Evolutionary conservation across 2,329 filamentous ascomycete genomes (phyloP), one percentile per base, ranked within the genome.

Genomic region (Hypocrella siamensis): DNA sequence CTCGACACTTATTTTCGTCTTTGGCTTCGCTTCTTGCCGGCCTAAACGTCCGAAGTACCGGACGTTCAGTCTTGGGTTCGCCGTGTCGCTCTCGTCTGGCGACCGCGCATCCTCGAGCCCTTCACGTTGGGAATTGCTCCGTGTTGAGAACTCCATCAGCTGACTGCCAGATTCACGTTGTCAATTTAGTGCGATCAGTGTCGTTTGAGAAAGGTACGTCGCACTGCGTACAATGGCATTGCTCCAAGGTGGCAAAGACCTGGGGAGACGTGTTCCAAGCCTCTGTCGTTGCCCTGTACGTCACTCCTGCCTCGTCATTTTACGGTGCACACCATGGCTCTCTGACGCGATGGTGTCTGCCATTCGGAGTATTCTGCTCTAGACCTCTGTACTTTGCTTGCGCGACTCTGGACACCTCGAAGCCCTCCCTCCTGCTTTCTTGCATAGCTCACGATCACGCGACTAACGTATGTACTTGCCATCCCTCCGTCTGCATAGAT

Each of bases 141-240:
- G n/a, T n/a, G n/a, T n/a, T n/a, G n/a, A n/a, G n/a, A n/a, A n/a
- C n/a, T n/a, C n/a, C n/a, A n/a, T n/a, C n/a, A n/a, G n/a, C 35
- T 38, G 30, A 35, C 30, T 19, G 21, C 14, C 19, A 17, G 24
- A 24, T 12, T 17, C 28, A 15, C 11, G 11, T 15, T 25, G 25
- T 31, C 24, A 28, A 28, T 31, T 31, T 41, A 63, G 60, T 63
- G 60, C 45, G 59, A 63, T 40, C 59, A 63, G 46, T 60, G 56
- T 33, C 56, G 56, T 12, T 41, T 50, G 19, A 51, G 54, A 40
- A 60, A 60, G 49, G 56, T 60, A 40, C 46, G 50, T 45, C 35
- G 29, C 30, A 28, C 14, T 32, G 31, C 17, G n/a, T 34, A 30
- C 33, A 9, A 28, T 31, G 33, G 21, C 21, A n/a, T 17, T 16